Percentiles rank a stretch among this genome's conserved stretches.
Conservation (phyloP, 805 yeast species). For the Zygosaccharomyces gambellarensis region DNA sequence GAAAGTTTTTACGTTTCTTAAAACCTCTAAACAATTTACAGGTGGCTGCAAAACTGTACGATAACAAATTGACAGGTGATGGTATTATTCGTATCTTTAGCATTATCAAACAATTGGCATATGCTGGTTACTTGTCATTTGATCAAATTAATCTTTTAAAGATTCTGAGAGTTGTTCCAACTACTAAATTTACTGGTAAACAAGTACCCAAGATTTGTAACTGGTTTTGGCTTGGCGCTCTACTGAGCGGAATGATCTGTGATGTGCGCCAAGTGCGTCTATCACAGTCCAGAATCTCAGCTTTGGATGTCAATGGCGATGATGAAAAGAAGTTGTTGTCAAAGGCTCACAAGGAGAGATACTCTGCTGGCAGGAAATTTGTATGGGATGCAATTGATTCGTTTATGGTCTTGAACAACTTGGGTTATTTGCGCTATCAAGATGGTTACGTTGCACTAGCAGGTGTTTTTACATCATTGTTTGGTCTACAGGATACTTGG, state of each 20-base stretch:
- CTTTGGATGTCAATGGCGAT: constrained; percentile 36
- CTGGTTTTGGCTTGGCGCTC: constrained; percentile 73
- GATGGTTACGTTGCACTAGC: constrained; percentile 82
- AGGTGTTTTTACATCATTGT: constrained; percentile 73
- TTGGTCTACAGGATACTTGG: constrained; percentile 78
- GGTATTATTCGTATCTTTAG: constrained; percentile 36
- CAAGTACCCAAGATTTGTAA: constrained; percentile 54
- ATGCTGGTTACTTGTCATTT: constrained; percentile 56
- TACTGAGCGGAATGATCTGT: constrained; percentile 57
- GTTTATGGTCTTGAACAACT: constrained; percentile 67
- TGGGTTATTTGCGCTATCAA: constrained; percentile 53
- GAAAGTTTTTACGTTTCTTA: constrained; percentile 80
- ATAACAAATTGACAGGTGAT: constrained; percentile 59
- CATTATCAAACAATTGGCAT: constrained; percentile 52
- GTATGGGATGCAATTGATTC: constrained; percentile 74
- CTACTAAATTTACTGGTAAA: constrained; percentile 44
- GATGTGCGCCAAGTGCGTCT: constrained; percentile 52
- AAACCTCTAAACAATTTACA: constrained; percentile 73
- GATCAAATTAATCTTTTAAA: constrained; percentile 60
- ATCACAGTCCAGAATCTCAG: constrained; percentile 36
- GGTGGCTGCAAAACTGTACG: constrained; percentile 61
- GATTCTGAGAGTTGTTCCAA: constrained; percentile 44
- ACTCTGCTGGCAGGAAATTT: constrained; percentile 54
- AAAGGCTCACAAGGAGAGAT: constrained; percentile 41
- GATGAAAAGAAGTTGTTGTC: constrained; percentile 32